These are phyloP conservation scores for Coemansia sp. DNA, from an alignment of 192 early-diverging fungal genomes.

Conservation along the genomic window DNA sequence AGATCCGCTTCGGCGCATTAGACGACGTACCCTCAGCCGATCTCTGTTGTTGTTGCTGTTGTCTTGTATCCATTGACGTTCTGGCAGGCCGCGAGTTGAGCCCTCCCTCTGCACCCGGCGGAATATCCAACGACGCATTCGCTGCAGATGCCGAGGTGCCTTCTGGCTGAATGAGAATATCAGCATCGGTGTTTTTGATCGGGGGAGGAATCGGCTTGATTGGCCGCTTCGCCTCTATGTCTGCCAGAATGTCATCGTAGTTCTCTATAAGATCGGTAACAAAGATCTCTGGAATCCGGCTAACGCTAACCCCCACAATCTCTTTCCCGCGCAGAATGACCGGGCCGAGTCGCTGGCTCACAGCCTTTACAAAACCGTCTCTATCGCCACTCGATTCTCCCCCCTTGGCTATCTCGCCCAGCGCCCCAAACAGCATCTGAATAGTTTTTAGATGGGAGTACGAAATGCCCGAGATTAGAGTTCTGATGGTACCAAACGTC, in stretches of 20 bases:
- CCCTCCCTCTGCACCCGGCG: not conserved
- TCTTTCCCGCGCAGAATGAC: slow-evolving; percentile 51
- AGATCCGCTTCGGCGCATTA: not conserved
- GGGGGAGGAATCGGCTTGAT: slow-evolving; percentile 34
- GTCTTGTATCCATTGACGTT: not conserved
- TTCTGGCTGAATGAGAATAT: slow-evolving; percentile 1
- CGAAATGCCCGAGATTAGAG: slow-evolving; percentile 33
- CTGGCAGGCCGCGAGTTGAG: not conserved
- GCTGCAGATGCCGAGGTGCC: not conserved
- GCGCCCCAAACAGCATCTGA: slow-evolving; percentile 34
- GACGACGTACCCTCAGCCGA: not conserved
- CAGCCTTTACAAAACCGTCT: slow-evolving; percentile 28
- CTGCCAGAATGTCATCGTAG: slow-evolving; percentile 42
- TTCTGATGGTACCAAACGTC: slow-evolving; percentile 19
- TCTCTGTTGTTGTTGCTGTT: not conserved
- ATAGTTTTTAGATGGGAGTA: slow-evolving; percentile 46
- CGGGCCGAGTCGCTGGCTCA: slow-evolving; percentile 46
- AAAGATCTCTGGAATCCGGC: slow-evolving; percentile 43
- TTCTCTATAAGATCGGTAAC: slow-evolving; percentile 43
- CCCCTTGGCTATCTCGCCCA: slow-evolving; percentile 26
- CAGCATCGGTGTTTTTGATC: slow-evolving; percentile 11
- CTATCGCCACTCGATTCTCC: slow-evolving; percentile 17
- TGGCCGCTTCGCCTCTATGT: slow-evolving; percentile 24
- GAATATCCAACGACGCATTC: not conserved
- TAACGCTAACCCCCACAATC: slow-evolving; percentile 35